Base-by-base conservation (phyloP, 169 alveolate species). In the Plasmodium sp. region DNA sequence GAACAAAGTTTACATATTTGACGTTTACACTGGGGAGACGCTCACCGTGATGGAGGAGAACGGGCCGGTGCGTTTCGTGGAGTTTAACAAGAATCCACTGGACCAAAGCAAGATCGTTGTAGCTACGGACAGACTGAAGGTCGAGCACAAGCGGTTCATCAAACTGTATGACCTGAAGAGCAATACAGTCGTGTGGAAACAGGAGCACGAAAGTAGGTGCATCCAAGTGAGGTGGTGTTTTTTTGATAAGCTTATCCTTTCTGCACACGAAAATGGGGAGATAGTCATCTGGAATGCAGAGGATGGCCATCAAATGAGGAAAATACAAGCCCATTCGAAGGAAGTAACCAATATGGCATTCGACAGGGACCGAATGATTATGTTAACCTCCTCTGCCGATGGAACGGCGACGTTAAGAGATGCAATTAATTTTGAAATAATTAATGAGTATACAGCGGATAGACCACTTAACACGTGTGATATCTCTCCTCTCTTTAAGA, bases 141-240 rank as follows among this genome's bases (percentile, higher is more conserved):
- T 95, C 3, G 90, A 83, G 33, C 96, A 94, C 14, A 71, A 93
- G 48, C 96, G 96, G 96, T 96, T 96, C 31, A 93, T 96, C 71
- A 96, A 96, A 83, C 96, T 96, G n/a, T 97, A 96, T 96, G 94
- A 96, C 95, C 97, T 96, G 58, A 84, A 84, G 9, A 48, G 84
- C 77, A 84, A 45, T 16, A 33, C 27, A 45, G 51, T 84, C 33
- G 56, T 48, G 43, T 93, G 91, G 95, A 83, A 96, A 84, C 92
- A 97, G 58, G 96, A 95, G 10, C 95, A 96, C 84, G 92, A 96
- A 10, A 93, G 93, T 79, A 86, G 97, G 51, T 93, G 96, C 84
- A 83, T 91, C 18, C 98, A 97, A 85, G 98, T 97, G 16, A 97
- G 97, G 77, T 98, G 99, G 99, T 98, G 99, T 67, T 96, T 98